phyloP scores from a whole-genome alignment of 257 asterid genomes.

The Gynochthodes officinalis region DNA sequence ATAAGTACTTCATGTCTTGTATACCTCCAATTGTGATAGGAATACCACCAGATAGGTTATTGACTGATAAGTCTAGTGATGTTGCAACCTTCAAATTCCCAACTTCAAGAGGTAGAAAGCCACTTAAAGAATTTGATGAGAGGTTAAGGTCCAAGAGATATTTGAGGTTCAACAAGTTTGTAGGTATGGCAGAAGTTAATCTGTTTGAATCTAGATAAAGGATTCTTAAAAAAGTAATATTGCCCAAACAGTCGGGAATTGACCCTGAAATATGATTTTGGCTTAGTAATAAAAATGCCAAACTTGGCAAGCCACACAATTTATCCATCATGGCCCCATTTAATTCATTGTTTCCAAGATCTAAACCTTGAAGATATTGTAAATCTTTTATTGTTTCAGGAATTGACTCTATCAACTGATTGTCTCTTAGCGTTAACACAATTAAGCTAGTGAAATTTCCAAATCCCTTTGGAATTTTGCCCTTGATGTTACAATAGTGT shows the following conservation, averaged over 20 bases:
- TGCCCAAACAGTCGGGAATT: conserved; percentile 32
- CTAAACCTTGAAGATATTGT: neutral
- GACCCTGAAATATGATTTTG: conserved; percentile 27
- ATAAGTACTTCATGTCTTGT: conserved; percentile 17
- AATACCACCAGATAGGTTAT: conserved; percentile 29
- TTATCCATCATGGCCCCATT: neutral
- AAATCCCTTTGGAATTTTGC: conserved; percentile 26
- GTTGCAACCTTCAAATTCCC: conserved; percentile 23
- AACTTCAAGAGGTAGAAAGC: conserved; percentile 23
- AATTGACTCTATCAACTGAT: conserved; percentile 10
- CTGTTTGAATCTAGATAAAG: conserved; percentile 23
- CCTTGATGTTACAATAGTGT: neutral
- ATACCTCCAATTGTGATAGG: conserved; percentile 29
- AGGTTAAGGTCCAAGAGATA: conserved; percentile 28
- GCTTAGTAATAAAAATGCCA: neutral
- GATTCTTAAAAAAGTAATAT: conserved; percentile 27
- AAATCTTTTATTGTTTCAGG: conserved; percentile 6
- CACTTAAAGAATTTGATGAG: conserved; percentile 32
- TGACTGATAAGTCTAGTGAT: conserved; percentile 27
- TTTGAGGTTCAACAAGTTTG: conserved; percentile 22
- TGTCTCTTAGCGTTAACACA: neutral
- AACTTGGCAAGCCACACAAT: neutral
- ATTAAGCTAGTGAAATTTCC: conserved; percentile 23
- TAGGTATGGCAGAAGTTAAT: conserved; percentile 28
- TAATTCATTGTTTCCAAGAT: conserved; percentile 8